Evolutionary conservation across 371 early-diverging fungal genomes (phyloP), one percentile per base, ranked within the genome.

Genomic region (Apophysomyces trapeziformis): DNA sequence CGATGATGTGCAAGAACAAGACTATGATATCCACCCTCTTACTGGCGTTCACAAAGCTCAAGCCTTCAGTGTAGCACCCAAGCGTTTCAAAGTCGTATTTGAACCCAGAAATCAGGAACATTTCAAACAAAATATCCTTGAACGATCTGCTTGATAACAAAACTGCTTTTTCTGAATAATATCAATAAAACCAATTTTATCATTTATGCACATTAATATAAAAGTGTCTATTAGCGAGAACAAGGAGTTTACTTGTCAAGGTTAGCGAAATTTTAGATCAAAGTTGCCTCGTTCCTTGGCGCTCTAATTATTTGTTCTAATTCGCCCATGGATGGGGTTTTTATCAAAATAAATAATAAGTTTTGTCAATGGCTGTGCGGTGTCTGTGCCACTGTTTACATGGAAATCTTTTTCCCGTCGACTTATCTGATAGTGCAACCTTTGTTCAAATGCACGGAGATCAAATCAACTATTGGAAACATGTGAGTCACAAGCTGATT

Each of bases 341-440:
- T 26, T 26, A 26, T 26, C 32, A 2, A 26, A 26, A 26, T 26
- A 26, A 26, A 3, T 26, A 26, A 26, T 2, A 26, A 26, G 32
- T 26, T 26, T 26, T 26, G 32, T 2, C 32, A 26, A 26, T 26
- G 3, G 32, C 32, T 26, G 32, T 26, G 32, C 2, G 32, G 32
- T 26, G 32, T 26, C 32, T 26, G 32, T 26, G 32, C 32, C 32
- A 26, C 32, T 26, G 32, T 26, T 26, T 26, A 12, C 46, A 50
- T 50, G 54, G 54, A 50, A 50, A 50, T 18, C 54, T 50, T 50
- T 50, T 50, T 50, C 54, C 54, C 54, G 54, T 26, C 32, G 32
- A 26, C 0, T 26, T 26, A 26, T 26, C 32, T 50, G 54, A 50
- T 50, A 50, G 21, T 9, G 54, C 0, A 26, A 26, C 32, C 32